A percentile compares a stretch with the other conserved stretches of the same genome.
These are phyloP conservation scores for Leptographium radiaticola DNA, from an alignment of 2,329 filamentous ascomycete species.

Conservation along the genomic window DNA sequence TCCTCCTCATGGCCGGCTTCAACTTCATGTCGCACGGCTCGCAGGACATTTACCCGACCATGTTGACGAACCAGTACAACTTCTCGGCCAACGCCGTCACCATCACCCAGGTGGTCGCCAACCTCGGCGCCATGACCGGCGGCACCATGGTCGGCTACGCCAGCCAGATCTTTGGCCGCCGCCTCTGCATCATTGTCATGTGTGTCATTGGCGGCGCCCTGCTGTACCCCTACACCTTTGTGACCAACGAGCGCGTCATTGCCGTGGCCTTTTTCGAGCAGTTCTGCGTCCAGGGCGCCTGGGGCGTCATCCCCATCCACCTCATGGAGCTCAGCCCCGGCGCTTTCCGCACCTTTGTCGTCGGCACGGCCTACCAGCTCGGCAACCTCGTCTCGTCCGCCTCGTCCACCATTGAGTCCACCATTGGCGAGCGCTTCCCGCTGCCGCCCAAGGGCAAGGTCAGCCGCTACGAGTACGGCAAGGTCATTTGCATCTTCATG, in stretches of 20 bases:
- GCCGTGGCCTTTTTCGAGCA: conserved; percentile 56
- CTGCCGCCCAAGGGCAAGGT: conserved; percentile 38
- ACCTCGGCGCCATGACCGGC: conserved; percentile 62
- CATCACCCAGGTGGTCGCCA: conserved; percentile 58
- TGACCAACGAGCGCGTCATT: conserved; percentile 42
- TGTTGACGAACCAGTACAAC: conserved; percentile 31
- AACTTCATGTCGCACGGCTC: conserved; percentile 63
- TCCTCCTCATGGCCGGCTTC: conserved; percentile 79
- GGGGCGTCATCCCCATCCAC: conserved; percentile 66
- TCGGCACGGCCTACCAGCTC: conserved; percentile 63
- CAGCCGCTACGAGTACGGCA: conserved; percentile 59
- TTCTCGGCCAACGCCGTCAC: conserved; percentile 12
- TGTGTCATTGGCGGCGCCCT: conserved; percentile 46
- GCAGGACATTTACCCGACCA: conserved; percentile 71
- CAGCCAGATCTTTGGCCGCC: conserved; percentile 63
- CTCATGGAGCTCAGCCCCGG: conserved; percentile 65
- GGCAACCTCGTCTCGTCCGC: conserved; percentile 61
- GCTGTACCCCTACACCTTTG: conserved; percentile 60
- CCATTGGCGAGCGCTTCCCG: conserved; percentile 62
- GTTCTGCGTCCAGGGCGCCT: conserved; percentile 65
- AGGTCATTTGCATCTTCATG: conserved; percentile 87
- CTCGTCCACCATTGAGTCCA: conserved; percentile 63
- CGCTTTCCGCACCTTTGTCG: conserved; percentile 60
- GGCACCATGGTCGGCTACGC: conserved; percentile 61
- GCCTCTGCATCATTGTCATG: conserved; percentile 50